Conservation (phyloP, 1,284 basidiomycete species). For the Lentinula novae-zelandiae region DNA sequence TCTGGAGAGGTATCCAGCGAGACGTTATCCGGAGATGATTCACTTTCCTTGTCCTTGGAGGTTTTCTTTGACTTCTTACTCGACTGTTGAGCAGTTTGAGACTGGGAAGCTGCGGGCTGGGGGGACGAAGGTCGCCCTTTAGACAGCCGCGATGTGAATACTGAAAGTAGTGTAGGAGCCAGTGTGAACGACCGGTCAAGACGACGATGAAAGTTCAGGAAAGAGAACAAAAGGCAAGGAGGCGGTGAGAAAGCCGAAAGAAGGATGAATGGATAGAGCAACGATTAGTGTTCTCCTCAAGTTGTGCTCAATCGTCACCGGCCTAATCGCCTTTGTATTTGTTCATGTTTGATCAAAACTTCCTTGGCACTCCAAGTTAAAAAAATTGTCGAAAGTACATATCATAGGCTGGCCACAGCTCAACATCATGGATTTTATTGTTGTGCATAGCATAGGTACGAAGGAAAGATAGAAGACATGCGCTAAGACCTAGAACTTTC, state of each 20-base stretch:
- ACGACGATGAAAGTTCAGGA: slow-evolving; percentile 15
- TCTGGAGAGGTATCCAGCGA: slow-evolving; percentile 30
- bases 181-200: slow-evolving; percentile 43
- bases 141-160: slow-evolving; percentile 64
- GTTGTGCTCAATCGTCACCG: not conserved
- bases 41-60: slow-evolving; percentile 64
- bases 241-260: slow-evolving; percentile 10
- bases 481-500: slow-evolving; percentile 74
- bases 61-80: slow-evolving; percentile 75
- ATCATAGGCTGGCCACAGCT: not conserved
- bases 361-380: too few relatives aligned
- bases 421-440: slow-evolving; percentile 12
- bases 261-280: slow-evolving; percentile 3
- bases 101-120: slow-evolving; percentile 41
- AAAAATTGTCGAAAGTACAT: not conserved
- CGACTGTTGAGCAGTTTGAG: slow-evolving; percentile 73
- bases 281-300: slow-evolving; percentile 3
- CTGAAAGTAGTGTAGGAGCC: slow-evolving; percentile 77
- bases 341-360: not conserved
- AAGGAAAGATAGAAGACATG: slow-evolving; percentile 11
- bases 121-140: slow-evolving; percentile 70
- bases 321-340: not conserved
- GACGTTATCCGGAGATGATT: slow-evolving; percentile 29
- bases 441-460: slow-evolving; percentile 21
- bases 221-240: slow-evolving; percentile 12